phyloP scores from a whole-genome alignment of 192 early-diverging fungal species.

The Mortierella antarctica region DNA sequence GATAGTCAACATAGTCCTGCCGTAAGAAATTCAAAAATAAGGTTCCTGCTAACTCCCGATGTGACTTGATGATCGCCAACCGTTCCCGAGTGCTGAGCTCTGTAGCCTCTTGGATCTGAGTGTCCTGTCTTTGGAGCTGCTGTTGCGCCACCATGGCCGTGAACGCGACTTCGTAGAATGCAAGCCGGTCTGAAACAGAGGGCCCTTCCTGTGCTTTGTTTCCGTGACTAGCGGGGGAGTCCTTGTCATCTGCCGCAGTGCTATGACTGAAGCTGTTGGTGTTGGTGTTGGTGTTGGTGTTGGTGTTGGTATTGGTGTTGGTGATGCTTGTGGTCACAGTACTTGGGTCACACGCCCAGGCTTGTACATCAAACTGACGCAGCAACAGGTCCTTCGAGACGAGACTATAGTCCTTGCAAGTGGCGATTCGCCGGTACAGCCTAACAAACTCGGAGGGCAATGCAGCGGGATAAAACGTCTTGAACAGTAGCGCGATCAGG shows the following conservation, averaged over 20 bases:
- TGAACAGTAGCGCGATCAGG: conserved; percentile 22
- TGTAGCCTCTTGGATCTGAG: conserved; percentile 39
- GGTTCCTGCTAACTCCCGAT: conserved; percentile 45
- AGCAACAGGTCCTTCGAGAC: conserved; percentile 36
- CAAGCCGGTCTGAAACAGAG: conserved; percentile 22
- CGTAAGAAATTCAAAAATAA: conserved; percentile 40
- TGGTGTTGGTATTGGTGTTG: not conserved
- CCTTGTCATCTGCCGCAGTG: no score
- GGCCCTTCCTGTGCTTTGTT: not conserved
- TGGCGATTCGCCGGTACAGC: conserved; percentile 41
- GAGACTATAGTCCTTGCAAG: conserved; percentile 35
- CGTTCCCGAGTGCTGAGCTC: conserved; percentile 42
- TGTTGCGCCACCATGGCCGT: conserved; percentile 49
- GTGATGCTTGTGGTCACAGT: no score
- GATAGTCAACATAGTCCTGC: conserved; percentile 44
- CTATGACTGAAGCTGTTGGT: not conserved
- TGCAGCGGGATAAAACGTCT: conserved; percentile 47
- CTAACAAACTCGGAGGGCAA: conserved; percentile 39
- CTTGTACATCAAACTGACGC: conserved; percentile 48
- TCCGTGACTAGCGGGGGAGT: not conserved
- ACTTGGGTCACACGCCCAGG: conserved; percentile 23
- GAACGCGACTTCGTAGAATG: conserved; percentile 45
- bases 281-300: not conserved
- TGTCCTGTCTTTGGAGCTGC: conserved; percentile 42
- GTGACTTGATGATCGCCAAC: conserved; percentile 47